These are phyloP conservation scores for Colletotrichum navitas DNA, from an alignment of 2,329 filamentous ascomycete genomes.

Conservation along the genomic window DNA sequence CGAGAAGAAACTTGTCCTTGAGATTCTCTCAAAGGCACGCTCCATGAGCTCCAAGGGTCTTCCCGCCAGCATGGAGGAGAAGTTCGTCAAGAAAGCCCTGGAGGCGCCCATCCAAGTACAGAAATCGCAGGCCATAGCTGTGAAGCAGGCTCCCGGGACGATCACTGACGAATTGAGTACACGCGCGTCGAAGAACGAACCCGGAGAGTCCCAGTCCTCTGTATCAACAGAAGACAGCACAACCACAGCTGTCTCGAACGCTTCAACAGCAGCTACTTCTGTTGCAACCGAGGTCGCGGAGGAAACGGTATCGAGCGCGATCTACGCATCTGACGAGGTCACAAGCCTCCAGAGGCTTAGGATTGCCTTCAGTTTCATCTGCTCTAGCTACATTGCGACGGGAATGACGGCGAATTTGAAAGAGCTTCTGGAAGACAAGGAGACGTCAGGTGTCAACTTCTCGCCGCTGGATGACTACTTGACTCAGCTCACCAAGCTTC, in stretches of 20 bases:
- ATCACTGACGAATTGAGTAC: conserved; percentile 45
- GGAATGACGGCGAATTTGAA: conserved; percentile 59
- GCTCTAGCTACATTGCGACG: conserved; percentile 69
- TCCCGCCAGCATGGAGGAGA: conserved; percentile 86
- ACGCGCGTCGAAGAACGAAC: conserved; percentile 49
- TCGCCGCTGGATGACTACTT: conserved; percentile 78
- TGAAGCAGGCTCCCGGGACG: conserved; percentile 3
- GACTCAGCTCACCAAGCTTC: conserved; percentile 72
- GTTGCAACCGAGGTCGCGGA: conserved; percentile 50
- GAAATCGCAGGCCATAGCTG: conserved; percentile 64
- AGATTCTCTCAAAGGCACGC: conserved; percentile 79
- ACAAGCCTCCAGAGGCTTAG: conserved; percentile 72
- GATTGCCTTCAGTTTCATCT: conserved; percentile 74
- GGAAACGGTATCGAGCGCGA: conserved; percentile 55
- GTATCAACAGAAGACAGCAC: conserved; percentile 52
- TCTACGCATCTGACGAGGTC: conserved; percentile 63
- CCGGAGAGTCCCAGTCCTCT: conserved; percentile 59
- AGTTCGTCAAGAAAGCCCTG: conserved; percentile 81
- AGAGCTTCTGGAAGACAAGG: conserved; percentile 53
- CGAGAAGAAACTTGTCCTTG: conserved; percentile 74
- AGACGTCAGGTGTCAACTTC: conserved; percentile 69
- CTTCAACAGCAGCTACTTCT: conserved; percentile 62
- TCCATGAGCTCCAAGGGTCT: conserved; percentile 74
- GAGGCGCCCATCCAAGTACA: conserved; percentile 81
- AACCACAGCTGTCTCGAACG: conserved; percentile 53